These are phyloP conservation scores for Talaromyces sp. DNA, from an alignment of 2,329 filamentous ascomycete species.

Conservation along the genomic window DNA sequence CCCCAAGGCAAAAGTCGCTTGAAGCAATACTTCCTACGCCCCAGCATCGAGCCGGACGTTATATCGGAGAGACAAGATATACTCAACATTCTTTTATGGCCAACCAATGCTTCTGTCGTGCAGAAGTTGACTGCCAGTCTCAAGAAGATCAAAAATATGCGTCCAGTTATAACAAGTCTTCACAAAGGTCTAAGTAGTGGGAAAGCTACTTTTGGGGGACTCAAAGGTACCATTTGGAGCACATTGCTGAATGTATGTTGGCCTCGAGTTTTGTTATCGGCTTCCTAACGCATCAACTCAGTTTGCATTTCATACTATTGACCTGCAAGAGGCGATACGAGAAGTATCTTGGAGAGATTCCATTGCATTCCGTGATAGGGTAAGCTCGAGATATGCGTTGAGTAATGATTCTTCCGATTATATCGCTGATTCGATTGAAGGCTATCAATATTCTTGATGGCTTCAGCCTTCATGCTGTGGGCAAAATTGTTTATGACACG, in stretches of 20 bases:
- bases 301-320: slow-evolving; percentile 68
- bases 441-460: slow-evolving; percentile 58
- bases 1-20: slow-evolving; percentile 71
- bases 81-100: slow-evolving; percentile 60
- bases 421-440: slow-evolving; percentile 27
- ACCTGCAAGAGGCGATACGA: slow-evolving; percentile 60
- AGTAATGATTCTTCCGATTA: not conserved
- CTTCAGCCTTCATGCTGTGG: slow-evolving; percentile 58
- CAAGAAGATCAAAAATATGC: slow-evolving; percentile 71
- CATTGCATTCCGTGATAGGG: slow-evolving; percentile 52
- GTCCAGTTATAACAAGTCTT: slow-evolving; percentile 62
- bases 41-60: slow-evolving; percentile 61
- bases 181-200: slow-evolving; percentile 67
- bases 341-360: slow-evolving; percentile 52
- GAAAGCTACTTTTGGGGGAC: slow-evolving; percentile 47
- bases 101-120: slow-evolving; percentile 60
- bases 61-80: slow-evolving; percentile 69
- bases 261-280: not conserved
- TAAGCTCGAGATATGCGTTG: slow-evolving; percentile 19
- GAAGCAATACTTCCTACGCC: slow-evolving; percentile 76
- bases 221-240: slow-evolving; percentile 66
- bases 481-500: slow-evolving; percentile 64
- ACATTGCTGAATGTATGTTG: slow-evolving; percentile 53
- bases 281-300: slow-evolving; percentile 25
- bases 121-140: slow-evolving; percentile 57